Evolutionary conservation across 1,284 basidiomycete species (phyloP).

Genomic region (Ustilago vetiveriae): DNA sequence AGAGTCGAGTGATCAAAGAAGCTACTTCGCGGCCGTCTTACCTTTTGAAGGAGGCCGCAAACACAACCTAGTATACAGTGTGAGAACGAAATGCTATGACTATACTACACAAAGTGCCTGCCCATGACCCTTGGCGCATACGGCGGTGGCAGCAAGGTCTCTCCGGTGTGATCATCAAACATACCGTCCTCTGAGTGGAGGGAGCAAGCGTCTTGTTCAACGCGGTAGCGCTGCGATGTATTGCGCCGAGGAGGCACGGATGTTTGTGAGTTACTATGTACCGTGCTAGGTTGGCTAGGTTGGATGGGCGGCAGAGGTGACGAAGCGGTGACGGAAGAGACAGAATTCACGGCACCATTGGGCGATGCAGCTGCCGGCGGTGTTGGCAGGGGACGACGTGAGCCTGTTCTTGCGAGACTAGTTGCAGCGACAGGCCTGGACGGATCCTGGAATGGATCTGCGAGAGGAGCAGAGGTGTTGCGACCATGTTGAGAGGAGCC

Average conservation of each 20-base stretch:
- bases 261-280: background rate
- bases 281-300: background rate
- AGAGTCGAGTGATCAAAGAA: no score
- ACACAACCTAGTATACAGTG: background rate
- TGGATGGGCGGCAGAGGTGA: background rate
- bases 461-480: constrained; percentile 2
- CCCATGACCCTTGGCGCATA: constrained; percentile 26
- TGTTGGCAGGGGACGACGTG: constrained; percentile 28
- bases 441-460: constrained; percentile 23
- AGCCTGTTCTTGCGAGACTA: constrained; percentile 8
- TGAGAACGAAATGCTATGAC: background rate
- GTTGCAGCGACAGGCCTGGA: background rate
- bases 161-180: constrained; percentile 29
- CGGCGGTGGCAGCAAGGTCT: constrained; percentile 36
- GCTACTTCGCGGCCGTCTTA: no score
- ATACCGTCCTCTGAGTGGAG: constrained; percentile 31
- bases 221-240: constrained; percentile 14
- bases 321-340: background rate
- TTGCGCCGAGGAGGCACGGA: constrained; percentile 4
- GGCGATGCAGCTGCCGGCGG: constrained; percentile 23
- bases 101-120: constrained; percentile 20
- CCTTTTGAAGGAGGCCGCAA: no score
- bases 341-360: constrained; percentile 5
- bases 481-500: constrained; percentile 13
- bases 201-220: constrained; percentile 36